Evolutionary conservation across 176 grass and related monocot genomes (phyloP).

Genomic region (Zea luxurians): DNA sequence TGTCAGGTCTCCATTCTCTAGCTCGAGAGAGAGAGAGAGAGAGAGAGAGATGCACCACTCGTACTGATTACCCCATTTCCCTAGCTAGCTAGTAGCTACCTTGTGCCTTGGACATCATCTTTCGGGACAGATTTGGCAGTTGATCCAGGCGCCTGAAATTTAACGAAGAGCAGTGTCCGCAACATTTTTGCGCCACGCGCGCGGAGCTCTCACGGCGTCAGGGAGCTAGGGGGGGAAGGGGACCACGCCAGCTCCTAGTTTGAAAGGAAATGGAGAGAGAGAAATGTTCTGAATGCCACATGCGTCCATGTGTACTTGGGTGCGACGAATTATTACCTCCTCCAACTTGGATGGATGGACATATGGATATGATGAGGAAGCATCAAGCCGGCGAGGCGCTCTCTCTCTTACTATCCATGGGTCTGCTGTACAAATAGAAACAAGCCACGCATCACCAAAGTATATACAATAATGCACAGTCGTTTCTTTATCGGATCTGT

Average conservation of each 20-base stretch:
- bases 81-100: too few species aligned
- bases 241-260: conserved; percentile 16
- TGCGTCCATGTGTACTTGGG: conserved; percentile 51
- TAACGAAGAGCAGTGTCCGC: too few species aligned
- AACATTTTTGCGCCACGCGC: too few species aligned
- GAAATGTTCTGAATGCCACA: conserved; percentile 56
- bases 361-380: conserved; percentile 22
- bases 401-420: not conserved
- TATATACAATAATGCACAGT: conserved; percentile 17
- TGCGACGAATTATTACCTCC: conserved; percentile 45
- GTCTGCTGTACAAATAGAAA: not conserved
- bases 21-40: too few species aligned
- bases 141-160: not conserved
- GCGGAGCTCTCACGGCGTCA: not conserved
- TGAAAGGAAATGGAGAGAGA: not conserved
- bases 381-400: not conserved
- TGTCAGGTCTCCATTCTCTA: not conserved
- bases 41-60: too few species aligned
- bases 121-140: not conserved
- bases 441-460: conserved; percentile 6
- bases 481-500: not conserved
- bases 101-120: too few species aligned
- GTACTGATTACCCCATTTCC: too few species aligned
- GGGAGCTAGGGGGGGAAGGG: not conserved
- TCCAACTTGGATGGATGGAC: conserved; percentile 35